A percentile compares a stretch with the other conserved stretches of the same genome.
Evolutionary conservation across 2,329 filamentous ascomycete species (phyloP).

Genomic region (Xylariaceae sp.): DNA sequence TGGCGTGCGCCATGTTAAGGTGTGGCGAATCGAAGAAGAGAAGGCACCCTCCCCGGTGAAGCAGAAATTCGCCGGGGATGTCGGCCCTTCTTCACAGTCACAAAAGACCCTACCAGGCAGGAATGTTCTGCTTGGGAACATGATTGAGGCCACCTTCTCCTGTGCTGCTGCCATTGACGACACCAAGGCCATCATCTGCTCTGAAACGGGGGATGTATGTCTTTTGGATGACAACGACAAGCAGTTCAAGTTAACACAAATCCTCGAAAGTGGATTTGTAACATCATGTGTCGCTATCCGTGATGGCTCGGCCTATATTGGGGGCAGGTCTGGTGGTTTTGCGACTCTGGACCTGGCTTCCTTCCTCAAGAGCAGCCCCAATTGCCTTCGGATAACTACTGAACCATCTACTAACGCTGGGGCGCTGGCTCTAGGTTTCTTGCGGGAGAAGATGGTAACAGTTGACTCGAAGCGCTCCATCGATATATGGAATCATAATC

Average conservation of each 20-base stretch:
- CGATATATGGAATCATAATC: constrained; percentile 56
- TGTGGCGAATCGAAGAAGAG: constrained; percentile 79
- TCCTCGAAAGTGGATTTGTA: constrained; percentile 63
- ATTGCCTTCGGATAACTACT: constrained; percentile 37
- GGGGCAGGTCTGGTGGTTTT: constrained; percentile 61
- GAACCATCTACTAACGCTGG: constrained; percentile 36
- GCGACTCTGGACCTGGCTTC: constrained; percentile 49
- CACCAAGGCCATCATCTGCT: constrained; percentile 74
- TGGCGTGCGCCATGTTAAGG: constrained; percentile 86
- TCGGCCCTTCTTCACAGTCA: constrained; percentile 36
- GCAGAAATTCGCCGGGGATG: constrained; percentile 49
- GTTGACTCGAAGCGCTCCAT: constrained; percentile 75
- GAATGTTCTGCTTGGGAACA: constrained; percentile 77
- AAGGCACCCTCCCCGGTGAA: constrained; percentile 60
- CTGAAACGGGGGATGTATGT: constrained; percentile 86
- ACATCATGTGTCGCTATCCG: constrained; percentile 64
- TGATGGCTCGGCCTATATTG: constrained; percentile 59
- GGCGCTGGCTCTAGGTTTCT: constrained; percentile 65
- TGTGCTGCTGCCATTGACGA: constrained; percentile 70
- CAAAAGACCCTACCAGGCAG: constrained; percentile 76
- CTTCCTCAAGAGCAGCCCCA: constrained; percentile 40
- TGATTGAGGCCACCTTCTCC: constrained; percentile 82
- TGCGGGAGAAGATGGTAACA: constrained; percentile 64
- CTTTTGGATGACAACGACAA: constrained; percentile 73
- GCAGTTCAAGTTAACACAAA: constrained; percentile 64